Evolutionary conservation across 1,139 yeast species (phyloP).

Genomic region (Wickerhamomyces sp.): DNA sequence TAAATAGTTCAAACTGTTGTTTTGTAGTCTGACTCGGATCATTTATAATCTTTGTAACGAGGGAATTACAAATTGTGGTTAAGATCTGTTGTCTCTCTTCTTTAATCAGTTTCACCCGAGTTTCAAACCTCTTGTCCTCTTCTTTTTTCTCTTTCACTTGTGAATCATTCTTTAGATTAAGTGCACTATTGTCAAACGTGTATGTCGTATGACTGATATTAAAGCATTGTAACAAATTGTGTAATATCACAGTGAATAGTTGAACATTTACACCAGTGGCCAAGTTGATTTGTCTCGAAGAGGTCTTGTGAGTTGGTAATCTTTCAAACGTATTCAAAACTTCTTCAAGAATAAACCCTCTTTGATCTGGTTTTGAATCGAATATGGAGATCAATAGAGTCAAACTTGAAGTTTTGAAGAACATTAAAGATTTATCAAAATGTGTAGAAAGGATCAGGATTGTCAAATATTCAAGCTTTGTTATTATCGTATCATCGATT

Average conservation of each 20-base stretch:
- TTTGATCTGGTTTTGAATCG: slow-evolving; percentile 41
- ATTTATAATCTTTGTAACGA: slow-evolving; percentile 36
- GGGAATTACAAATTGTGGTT: slow-evolving; percentile 34
- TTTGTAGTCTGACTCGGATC: slow-evolving; percentile 36
- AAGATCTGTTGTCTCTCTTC: slow-evolving; percentile 10
- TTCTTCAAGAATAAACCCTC: slow-evolving; percentile 56
- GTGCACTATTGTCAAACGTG: slow-evolving; percentile 13
- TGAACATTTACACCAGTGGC: slow-evolving; percentile 45
- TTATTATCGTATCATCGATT: slow-evolving; percentile 41
- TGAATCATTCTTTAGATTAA: slow-evolving; percentile 9
- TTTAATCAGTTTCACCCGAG: slow-evolving; percentile 1
- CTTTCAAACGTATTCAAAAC: slow-evolving; percentile 46
- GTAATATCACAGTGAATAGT: slow-evolving; percentile 39
- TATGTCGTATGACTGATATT: slow-evolving; percentile 21
- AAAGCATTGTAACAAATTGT: slow-evolving; percentile 41
- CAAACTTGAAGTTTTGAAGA: slow-evolving; percentile 31
- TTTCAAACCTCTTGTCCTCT: slow-evolving; percentile 13
- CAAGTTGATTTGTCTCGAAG: slow-evolving; percentile 39
- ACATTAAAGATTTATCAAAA: slow-evolving; percentile 10
- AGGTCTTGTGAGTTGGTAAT: slow-evolving; percentile 38
- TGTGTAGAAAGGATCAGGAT: slow-evolving; percentile 33
- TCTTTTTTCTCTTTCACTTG: slow-evolving; percentile 10
- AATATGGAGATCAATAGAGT: slow-evolving; percentile 42
- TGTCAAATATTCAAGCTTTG: slow-evolving; percentile 47
- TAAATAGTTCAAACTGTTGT: slow-evolving; percentile 41